A percentile compares a stretch with the other conserved stretches of the same genome.
These are phyloP conservation scores for Coffea canephora DNA, from an alignment of 257 asterid species.

Conservation along the genomic window DNA sequence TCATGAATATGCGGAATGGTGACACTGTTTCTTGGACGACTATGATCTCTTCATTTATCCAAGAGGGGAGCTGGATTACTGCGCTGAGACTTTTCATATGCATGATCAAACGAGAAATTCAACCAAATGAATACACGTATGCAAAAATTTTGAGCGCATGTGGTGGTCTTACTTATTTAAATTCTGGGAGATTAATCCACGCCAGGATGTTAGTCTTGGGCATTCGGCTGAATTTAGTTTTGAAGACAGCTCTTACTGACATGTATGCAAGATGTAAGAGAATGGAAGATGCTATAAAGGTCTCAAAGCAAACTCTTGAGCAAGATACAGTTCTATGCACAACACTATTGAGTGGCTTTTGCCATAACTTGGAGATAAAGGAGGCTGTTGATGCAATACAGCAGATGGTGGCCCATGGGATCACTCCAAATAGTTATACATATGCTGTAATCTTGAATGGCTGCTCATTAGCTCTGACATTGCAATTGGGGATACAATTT, in stretches of 20 bases:
- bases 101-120: constrained; percentile 12
- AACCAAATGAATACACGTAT: constrained; percentile 20
- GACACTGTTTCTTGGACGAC: constrained; percentile 23
- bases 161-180: constrained; percentile 5
- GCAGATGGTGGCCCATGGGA: constrained; percentile 13
- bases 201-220: constrained; percentile 18
- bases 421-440: constrained; percentile 12
- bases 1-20: not conserved
- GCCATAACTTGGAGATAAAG: constrained; percentile 12
- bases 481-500: constrained; percentile 16
- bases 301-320: constrained; percentile 13
- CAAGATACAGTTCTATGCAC: constrained; percentile 15
- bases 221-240: constrained; percentile 18
- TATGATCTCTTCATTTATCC: constrained; percentile 11
- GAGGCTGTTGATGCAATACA: constrained; percentile 8
- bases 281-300: constrained; percentile 24
- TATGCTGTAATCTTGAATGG: constrained; percentile 9
- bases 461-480: not conserved
- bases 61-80: constrained; percentile 1
- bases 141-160: constrained; percentile 18
- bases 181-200: constrained; percentile 17
- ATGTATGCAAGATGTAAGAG: constrained; percentile 16
- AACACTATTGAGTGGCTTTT: constrained; percentile 5
- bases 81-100: constrained; percentile 2
- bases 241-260: constrained; percentile 23